Evolutionary conservation across 441 rosid species (phyloP), one percentile per base, ranked within the genome.

Genomic region (Gossypium laxum): DNA sequence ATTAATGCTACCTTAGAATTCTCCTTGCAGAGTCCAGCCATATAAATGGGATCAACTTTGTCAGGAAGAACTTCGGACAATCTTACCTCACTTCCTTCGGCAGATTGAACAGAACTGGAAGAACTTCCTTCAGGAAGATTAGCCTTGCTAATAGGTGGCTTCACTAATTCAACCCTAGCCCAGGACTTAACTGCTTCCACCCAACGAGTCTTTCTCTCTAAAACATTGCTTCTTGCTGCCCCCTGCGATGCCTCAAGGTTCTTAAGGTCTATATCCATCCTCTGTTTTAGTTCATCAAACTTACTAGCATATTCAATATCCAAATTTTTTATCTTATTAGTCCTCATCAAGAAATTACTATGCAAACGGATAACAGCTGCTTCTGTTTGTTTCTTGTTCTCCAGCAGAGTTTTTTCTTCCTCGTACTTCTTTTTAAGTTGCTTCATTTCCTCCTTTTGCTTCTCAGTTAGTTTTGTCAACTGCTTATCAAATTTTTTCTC

Each of bases 281-380:
- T 69, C 57, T 0, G 52, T 67, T 79, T 56, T 45, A 85, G 85
- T 61, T 85, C 78, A 65, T 82, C 86, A 76, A 83, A 64, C 75
- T 77, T 76, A 71, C 69, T 77, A 8, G 80, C 75, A 74, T 75
- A 85, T 43, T 82, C 83, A 72, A 32, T 62, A 61, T 89, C 92
- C 72, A 87, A 72, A 43, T 56, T 79, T 81, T 77, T 83, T 30
- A 87, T 85, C 79, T 67, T 82, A 67, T 85, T 87, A 19, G 51
- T 50, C 77, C 74, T 78, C 75, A 70, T 66, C 2, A 81, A 70
- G 72, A 43, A 64, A 72, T 57, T 71, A 67, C 74, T 73, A 69
- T 67, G 84, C 41, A 78, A 65, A 71, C 84, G 83, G 73, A 88
- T 80, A 74, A 91, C 76, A 72, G 87, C 85, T 61, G 74, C 80